Percentiles rank a stretch among this genome's conserved stretches.
Evolutionary conservation across 2,329 filamentous ascomycete genomes (phyloP).

Genomic region (Botrytis deweyae): DNA sequence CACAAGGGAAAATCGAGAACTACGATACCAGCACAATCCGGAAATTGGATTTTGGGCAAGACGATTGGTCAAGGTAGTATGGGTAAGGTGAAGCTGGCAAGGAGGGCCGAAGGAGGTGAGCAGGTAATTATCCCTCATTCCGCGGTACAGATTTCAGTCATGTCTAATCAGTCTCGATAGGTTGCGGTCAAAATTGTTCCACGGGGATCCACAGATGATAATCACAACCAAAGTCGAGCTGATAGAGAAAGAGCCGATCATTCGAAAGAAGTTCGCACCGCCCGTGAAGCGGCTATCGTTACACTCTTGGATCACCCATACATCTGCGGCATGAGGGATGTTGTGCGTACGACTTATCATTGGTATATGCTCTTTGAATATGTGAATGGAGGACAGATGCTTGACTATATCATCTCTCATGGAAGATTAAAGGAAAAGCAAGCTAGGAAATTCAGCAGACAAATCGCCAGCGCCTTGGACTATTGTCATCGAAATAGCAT

Average conservation of each 20-base stretch:
- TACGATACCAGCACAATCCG: slow-evolving; percentile 84
- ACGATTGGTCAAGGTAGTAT: slow-evolving; percentile 97
- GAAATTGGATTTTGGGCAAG: slow-evolving; percentile 93
- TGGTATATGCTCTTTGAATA: slow-evolving; percentile 99
- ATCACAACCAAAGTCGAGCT: slow-evolving; percentile 62
- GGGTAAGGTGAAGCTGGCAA: slow-evolving; percentile 97
- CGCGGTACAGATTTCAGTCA: background rate
- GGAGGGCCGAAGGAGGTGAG: slow-evolving; percentile 85
- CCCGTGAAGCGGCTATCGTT: slow-evolving; percentile 93
- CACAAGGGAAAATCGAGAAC: slow-evolving; percentile 64
- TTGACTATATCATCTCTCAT: slow-evolving; percentile 99
- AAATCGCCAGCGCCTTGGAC: slow-evolving; percentile 94
- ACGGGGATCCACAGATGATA: slow-evolving; percentile 79
- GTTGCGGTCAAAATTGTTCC: slow-evolving; percentile 98
- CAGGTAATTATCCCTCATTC: slow-evolving; percentile 57
- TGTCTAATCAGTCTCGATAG: slow-evolving; percentile 47
- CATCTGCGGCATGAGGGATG: slow-evolving; percentile 93
- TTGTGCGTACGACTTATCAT: slow-evolving; percentile 93
- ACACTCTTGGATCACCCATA: slow-evolving; percentile 92
- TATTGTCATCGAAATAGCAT: slow-evolving; percentile 99
- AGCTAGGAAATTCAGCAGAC: slow-evolving; percentile 93
- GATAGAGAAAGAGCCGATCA: slow-evolving; percentile 90
- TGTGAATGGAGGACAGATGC: slow-evolving; percentile 98
- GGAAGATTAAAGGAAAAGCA: slow-evolving; percentile 98
- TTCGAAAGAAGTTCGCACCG: slow-evolving; percentile 93